A percentile compares a stretch with the other conserved stretches of the same genome.
These are phyloP conservation scores for Amanita brunnescens DNA, from an alignment of 768 basidiomycete species.

Conservation along the genomic window DNA sequence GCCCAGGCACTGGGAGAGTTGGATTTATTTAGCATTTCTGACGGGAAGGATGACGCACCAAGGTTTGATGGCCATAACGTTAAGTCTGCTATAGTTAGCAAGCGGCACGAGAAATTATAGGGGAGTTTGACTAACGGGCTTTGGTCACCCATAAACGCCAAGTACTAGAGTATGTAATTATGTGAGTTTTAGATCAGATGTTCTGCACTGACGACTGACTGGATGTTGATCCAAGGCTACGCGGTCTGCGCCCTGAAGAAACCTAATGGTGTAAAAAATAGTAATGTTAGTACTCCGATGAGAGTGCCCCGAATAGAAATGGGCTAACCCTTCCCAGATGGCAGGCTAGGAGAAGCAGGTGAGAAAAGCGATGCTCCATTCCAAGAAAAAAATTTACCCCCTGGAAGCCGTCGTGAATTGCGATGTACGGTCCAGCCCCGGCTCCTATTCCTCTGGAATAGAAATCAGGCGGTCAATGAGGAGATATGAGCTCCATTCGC, in stretches of 20 bases:
- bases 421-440: constrained; percentile 46
- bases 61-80: constrained; percentile 32
- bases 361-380: background rate
- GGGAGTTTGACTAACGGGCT: constrained; percentile 26
- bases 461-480: background rate
- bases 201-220: constrained; percentile 31
- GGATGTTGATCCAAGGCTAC: constrained; percentile 72
- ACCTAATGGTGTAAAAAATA: constrained; percentile 30
- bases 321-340: constrained; percentile 35
- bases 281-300: constrained; percentile 4
- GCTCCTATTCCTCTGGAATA: constrained; percentile 52
- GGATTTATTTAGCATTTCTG: constrained; percentile 16
- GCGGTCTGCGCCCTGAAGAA: constrained; percentile 71
- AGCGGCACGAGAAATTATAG: constrained; percentile 7
- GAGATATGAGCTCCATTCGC: constrained; percentile 7
- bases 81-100: constrained; percentile 21
- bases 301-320: background rate
- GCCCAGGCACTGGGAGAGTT: constrained; percentile 34
- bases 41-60: constrained; percentile 26
- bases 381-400: constrained; percentile 33
- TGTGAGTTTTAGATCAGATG: background rate
- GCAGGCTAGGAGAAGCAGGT: constrained; percentile 22
- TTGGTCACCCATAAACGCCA: constrained; percentile 34
- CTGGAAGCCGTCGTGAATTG: constrained; percentile 61
- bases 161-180: constrained; percentile 28